phyloP scores from a whole-genome alignment of 192 early-diverging fungal species.

The Bifiguratus adelaidae region DNA sequence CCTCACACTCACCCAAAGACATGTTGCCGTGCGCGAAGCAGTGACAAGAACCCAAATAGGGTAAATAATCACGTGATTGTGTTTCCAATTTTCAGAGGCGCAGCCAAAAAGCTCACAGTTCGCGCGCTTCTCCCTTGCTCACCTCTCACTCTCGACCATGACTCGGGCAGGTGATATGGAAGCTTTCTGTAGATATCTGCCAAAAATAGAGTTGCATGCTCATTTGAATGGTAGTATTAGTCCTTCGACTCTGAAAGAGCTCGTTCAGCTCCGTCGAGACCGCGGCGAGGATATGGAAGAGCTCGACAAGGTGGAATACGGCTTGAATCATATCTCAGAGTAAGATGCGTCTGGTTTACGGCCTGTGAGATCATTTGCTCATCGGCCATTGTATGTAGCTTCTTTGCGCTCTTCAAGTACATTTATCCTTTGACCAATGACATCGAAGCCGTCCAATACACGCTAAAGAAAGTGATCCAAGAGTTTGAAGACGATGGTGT shows the following conservation, averaged over 20 bases:
- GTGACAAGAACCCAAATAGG: no score
- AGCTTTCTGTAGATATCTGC: constrained; percentile 12
- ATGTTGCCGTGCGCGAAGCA: no score
- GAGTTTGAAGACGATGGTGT: constrained; percentile 42
- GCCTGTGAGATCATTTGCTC: neutral
- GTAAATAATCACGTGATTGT: no score
- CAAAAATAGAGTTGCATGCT: constrained; percentile 43
- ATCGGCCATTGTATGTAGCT: constrained; percentile 8
- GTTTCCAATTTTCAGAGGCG: no score
- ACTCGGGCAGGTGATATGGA: no score
- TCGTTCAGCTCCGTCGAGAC: constrained; percentile 16
- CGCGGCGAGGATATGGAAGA: neutral
- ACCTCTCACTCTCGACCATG: no score
- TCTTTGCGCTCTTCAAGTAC: constrained; percentile 43
- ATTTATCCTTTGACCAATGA: constrained; percentile 47
- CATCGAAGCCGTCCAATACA: constrained; percentile 19
- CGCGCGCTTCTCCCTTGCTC: no score
- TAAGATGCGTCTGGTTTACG: constrained; percentile 6
- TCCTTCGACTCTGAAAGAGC: constrained; percentile 18
- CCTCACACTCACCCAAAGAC: no score
- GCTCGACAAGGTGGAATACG: neutral
- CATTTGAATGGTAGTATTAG: constrained; percentile 48
- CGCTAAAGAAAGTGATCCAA: constrained; percentile 25
- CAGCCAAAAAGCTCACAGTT: no score
- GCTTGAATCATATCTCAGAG: constrained; percentile 22